A percentile compares a stretch with the other conserved stretches of the same genome.
These are phyloP conservation scores for Penicillium bialowiezense DNA, from an alignment of 495 filamentous ascomycete species.

Conservation along the genomic window DNA sequence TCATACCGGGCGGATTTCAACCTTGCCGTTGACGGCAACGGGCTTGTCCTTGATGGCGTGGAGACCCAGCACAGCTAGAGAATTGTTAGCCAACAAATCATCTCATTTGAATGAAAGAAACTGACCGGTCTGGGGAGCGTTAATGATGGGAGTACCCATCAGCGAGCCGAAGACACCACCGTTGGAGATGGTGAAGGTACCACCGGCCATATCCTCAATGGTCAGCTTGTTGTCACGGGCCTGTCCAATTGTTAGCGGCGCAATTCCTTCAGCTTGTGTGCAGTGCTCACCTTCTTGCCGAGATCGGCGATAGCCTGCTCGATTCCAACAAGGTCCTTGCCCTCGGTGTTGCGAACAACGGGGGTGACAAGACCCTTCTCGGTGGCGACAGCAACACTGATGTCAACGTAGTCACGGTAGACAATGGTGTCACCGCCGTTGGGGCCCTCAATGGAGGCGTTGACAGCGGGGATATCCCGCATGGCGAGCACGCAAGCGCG, in stretches of 20 bases:
- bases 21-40: conserved; percentile 83
- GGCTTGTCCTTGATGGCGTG: conserved; percentile 97
- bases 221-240: conserved; percentile 95
- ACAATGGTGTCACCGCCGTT: conserved; percentile 96
- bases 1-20: conserved; percentile 80
- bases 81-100: conserved; percentile 15
- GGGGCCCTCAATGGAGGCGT: conserved; percentile 94
- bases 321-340: conserved; percentile 81
- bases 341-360: conserved; percentile 90
- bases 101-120: background rate
- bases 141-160: conserved; percentile 99
- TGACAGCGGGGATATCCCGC: conserved; percentile 92
- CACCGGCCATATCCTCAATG: conserved; percentile 99
- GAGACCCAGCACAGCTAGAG: conserved; percentile 81
- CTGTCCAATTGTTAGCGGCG: conserved; percentile 34
- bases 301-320: conserved; percentile 91
- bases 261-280: background rate
- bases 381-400: conserved; percentile 95
- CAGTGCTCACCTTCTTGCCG: conserved; percentile 75
- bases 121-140: conserved; percentile 81
- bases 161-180: conserved; percentile 74
- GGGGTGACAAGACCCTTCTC: conserved; percentile 97
- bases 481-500: conserved; percentile 89
- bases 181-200: conserved; percentile 98
- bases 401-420: conserved; percentile 96